Evolutionary conservation across 345 rosid species (phyloP), one percentile per base, ranked within the genome.

Genomic region (Geranium rotundifolium): DNA sequence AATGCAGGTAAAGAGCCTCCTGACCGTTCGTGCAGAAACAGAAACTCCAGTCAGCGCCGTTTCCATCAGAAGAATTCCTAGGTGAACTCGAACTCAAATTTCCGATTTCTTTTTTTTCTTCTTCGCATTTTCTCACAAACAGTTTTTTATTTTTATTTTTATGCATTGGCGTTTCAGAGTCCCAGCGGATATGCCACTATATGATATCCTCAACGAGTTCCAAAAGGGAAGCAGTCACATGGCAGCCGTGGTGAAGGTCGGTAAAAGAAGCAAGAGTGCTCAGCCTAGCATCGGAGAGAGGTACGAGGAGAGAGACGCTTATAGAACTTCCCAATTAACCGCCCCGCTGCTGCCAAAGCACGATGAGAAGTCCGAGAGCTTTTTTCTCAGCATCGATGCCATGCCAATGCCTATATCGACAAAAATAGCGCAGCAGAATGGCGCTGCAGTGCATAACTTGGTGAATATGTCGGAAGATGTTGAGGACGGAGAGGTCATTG

Each of bases 161-260:
- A 46, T 46, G 52, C 52, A 46, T 59, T 19, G 15, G 39, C 18
- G 52, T 13, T 14, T 49, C 83, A 93, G 99, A 79, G 99, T 93
- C 66, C 99, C 99, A 2, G 83, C 88, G 60, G 89, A 93, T 80
- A 93, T 93, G 97, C 99, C 99, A 34, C 62, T 93, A 46, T 93
- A 93, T 63, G 99, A 90, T 76, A 93, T 93, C 65, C 78, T 93
- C 64, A 93, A 93, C 19, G 99, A 93, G 79, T 93, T 93, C 75
- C 99, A 93, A 74, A 90, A 93, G 77, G 99, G 99, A 15, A 93
- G 99, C 80, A 93, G 99, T 76, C 99, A 93, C 70, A 93, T 93
- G 99, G 99, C 99, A 27, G 99, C 99, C 67, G 96, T 93, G 69
- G 99, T 90, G 67, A 87, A 80, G 76, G 80, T 79, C 52, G 86